These are phyloP conservation scores for Geosmithia flava DNA, from an alignment of 2,329 filamentous ascomycete species.

Conservation along the genomic window DNA sequence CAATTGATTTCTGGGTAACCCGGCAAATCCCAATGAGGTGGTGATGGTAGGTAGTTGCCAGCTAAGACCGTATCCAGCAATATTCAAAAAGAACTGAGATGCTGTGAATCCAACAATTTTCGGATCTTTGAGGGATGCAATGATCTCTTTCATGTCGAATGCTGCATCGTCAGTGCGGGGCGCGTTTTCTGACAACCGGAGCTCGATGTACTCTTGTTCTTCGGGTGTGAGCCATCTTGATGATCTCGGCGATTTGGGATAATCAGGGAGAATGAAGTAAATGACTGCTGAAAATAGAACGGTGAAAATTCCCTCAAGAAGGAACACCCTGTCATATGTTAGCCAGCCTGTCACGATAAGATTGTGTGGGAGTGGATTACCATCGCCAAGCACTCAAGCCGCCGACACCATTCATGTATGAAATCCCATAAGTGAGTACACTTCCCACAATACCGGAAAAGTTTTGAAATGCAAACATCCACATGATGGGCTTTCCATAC, in stretches of 20 bases:
- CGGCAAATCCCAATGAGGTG: constrained; percentile 26
- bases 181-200: constrained; percentile 21
- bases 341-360: no score
- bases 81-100: constrained; percentile 20
- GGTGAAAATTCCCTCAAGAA: constrained; percentile 28
- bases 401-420: constrained; percentile 11
- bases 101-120: constrained; percentile 11
- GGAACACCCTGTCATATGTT: constrained; percentile 21
- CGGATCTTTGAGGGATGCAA: constrained; percentile 14
- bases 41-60: constrained; percentile 29
- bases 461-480: constrained; percentile 22
- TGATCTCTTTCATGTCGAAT: constrained; percentile 21
- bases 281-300: constrained; percentile 12
- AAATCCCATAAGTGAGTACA: constrained; percentile 15
- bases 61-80: constrained; percentile 25
- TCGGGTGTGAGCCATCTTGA: constrained; percentile 21
- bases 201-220: constrained; percentile 26
- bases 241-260: constrained; percentile 14
- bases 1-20: constrained; percentile 27
- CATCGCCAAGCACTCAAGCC: constrained; percentile 14
- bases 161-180: constrained; percentile 20
- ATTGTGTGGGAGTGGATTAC: background rate
- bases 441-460: constrained; percentile 20
- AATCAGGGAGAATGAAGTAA: constrained; percentile 24
- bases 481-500: constrained; percentile 25